Base-by-base conservation (phyloP, 306 rosid species). In the Malus fusca region DNA sequence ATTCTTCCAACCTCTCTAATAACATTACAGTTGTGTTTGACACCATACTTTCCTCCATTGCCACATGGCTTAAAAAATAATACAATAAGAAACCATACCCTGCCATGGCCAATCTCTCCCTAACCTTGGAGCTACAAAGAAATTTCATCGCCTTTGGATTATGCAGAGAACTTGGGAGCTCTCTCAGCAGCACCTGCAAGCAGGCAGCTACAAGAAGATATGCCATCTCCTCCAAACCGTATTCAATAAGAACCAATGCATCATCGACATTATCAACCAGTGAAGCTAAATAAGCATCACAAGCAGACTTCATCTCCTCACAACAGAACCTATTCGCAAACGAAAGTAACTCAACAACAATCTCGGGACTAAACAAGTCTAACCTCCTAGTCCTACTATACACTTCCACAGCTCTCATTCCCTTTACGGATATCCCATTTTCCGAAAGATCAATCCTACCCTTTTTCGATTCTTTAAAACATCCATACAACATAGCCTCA, bases 311-410 rank as follows among this genome's bases (percentile, higher is more conserved):
- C 96, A 92, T 74, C 63, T 86, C 92, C 73, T 88, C 96, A 63
- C 97, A 92, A 74, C 93, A 92, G 76, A 92, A 92, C 85, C 88
- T 85, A 76, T 88, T 90, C 8, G 97, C 87, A 52, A 92, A 88
- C 53, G 88, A 81, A 10, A 90, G 88, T 42, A 92, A 82, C 85
- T 90, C 93, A 80, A 89, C 80, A 79, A 92, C 90, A 73, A 86
- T 80, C 72, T 72, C 67, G 11, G 87, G 90, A 77, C 78, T 46
- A 66, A 88, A 86, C 59, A 68, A 85, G 28, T 87, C 92, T 84
- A 92, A 77, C 21, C 83, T 87, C 75, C 83, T 80, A 4, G 85
- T 90, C 88, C 96, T 87, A 63, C 90, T 92, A 77, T 87, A 92
- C 78, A 88, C 62, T 69, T 90, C 96, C 78, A 87, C 78, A 55